phyloP scores from a whole-genome alignment of 2,329 filamentous ascomycete genomes.

The Apiospora koreana region DNA sequence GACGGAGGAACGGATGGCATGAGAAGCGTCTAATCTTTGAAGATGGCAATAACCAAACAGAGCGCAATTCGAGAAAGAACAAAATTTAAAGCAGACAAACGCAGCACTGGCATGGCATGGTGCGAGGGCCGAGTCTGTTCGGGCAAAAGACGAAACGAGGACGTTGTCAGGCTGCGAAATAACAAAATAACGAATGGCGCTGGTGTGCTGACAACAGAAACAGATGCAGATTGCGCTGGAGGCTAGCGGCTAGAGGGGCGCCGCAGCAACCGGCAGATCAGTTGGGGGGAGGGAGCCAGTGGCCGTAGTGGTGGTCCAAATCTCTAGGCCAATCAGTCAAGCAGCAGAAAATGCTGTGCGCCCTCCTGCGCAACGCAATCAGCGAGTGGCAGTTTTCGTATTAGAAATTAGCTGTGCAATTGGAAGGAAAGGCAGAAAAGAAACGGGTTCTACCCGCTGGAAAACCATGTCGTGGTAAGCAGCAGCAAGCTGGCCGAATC shows the following conservation, averaged over 20 bases:
- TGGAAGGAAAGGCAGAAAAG: not conserved
- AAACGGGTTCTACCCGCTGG: not conserved
- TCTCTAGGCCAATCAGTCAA: not conserved
- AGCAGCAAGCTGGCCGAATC: not conserved
- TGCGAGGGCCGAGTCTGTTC: not conserved
- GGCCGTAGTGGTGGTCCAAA: not conserved
- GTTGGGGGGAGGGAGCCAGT: not conserved
- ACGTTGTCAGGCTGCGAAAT: constrained; percentile 3
- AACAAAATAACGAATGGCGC: constrained; percentile 6
- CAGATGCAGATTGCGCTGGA: not conserved
- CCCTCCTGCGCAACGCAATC: not conserved
- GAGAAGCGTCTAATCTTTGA: not conserved
- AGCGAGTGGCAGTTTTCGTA: not conserved
- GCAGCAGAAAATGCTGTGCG: not conserved
- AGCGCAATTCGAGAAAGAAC: not conserved
- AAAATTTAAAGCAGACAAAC: not conserved
- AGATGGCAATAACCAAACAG: not conserved
- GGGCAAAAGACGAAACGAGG: not conserved
- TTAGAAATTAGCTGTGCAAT: not conserved
- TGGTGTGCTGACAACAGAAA: not conserved
- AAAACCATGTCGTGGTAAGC: not conserved
- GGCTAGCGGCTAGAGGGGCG: not conserved
- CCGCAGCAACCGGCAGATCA: not conserved
- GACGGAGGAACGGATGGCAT: not conserved
- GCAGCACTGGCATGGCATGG: not conserved